These are phyloP conservation scores for Nemania bipapillata DNA, from an alignment of 2,329 filamentous ascomycete genomes.

Conservation along the genomic window DNA sequence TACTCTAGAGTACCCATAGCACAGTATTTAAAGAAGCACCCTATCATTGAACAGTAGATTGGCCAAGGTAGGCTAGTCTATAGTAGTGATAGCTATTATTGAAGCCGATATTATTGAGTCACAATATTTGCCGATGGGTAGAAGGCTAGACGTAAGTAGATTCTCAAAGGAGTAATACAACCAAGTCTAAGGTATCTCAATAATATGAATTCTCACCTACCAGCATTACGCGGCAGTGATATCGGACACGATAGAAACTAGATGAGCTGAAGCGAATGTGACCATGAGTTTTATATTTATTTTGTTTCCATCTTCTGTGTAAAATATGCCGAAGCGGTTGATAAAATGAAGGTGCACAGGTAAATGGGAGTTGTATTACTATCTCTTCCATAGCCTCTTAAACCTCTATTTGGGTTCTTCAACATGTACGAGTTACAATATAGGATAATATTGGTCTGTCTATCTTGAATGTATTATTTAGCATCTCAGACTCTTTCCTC, in stretches of 20 bases:
- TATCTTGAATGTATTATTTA: neutral
- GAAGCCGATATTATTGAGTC: slow-evolving; percentile 3
- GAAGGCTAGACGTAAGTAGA: neutral
- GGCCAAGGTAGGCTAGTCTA: neutral
- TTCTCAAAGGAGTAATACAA: neutral
- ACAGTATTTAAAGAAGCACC: neutral
- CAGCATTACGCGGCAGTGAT: neutral
- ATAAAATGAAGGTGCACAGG: neutral
- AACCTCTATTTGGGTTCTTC: neutral
- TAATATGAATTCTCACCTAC: neutral
- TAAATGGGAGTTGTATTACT: neutral
- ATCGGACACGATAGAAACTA: neutral
- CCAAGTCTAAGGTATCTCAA: neutral
- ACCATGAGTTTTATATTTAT: neutral
- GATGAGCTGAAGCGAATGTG: neutral
- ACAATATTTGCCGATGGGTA: slow-evolving; percentile 20
- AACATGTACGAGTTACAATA: neutral
- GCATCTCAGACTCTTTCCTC: neutral
- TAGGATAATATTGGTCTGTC: neutral
- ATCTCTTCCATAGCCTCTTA: neutral
- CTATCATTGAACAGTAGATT: neutral
- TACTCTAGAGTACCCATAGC: slow-evolving; percentile 20
- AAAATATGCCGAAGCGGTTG: neutral
- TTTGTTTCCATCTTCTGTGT: neutral
- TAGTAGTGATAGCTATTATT: neutral